Conservation (phyloP, 129 eudicot species). For the Ambrosia artemisiifolia region DNA sequence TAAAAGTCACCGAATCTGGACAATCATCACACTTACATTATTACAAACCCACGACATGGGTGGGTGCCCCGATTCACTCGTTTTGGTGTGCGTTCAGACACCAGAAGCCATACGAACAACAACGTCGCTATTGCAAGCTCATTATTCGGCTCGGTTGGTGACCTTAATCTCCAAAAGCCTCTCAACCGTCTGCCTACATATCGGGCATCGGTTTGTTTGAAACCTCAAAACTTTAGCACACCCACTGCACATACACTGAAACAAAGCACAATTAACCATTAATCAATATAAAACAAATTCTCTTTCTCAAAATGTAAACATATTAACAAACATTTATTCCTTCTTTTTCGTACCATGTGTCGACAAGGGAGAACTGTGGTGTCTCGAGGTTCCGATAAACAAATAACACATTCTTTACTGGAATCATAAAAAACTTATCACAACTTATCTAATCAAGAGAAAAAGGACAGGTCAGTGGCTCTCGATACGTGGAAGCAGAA, state of each 20-base stretch:
- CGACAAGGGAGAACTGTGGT: slow-evolving; percentile 96
- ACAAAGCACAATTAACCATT: neutral
- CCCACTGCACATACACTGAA: slow-evolving; percentile 59
- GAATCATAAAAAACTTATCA: slow-evolving; percentile 17
- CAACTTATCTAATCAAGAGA: too few relatives aligned
- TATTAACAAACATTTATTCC: neutral
- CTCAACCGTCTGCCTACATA: slow-evolving; percentile 91
- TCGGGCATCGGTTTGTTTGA: slow-evolving; percentile 94
- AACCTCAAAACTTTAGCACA: slow-evolving; percentile 63
- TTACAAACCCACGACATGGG: neutral
- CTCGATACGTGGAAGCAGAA: too few relatives aligned
- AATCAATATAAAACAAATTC: neutral
- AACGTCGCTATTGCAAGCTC: neutral
- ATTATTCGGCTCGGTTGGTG: slow-evolving; percentile 47
- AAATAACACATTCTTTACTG: slow-evolving; percentile 48
- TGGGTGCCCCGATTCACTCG: neutral
- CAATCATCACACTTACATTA: slow-evolving; percentile 23
- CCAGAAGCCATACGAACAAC: slow-evolving; percentile 7
- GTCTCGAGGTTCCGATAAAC: slow-evolving; percentile 94
- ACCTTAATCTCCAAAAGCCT: slow-evolving; percentile 93
- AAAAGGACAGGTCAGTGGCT: too few relatives aligned
- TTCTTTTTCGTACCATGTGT: slow-evolving; percentile 60
- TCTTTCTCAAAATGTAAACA: neutral
- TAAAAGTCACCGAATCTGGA: slow-evolving; percentile 1
- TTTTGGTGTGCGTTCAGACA: neutral